Evolutionary conservation across 805 yeast genomes (phyloP).

Genomic region (Ogataea dorogensis): DNA sequence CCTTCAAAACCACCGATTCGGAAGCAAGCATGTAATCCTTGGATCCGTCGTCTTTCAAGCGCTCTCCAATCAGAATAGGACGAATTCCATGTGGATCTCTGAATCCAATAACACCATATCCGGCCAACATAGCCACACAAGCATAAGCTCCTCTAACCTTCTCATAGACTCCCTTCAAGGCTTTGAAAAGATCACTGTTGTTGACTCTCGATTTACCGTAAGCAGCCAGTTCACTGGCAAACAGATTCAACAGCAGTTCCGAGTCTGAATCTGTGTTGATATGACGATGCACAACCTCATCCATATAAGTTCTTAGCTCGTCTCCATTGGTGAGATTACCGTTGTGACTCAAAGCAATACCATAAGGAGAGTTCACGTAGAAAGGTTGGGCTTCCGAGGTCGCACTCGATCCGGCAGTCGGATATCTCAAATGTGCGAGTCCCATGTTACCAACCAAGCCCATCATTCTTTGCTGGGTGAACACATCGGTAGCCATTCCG

Average conservation of each 20-base stretch:
- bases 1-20: constrained; percentile 91
- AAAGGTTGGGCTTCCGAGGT: constrained; percentile 98
- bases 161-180: constrained; percentile 77
- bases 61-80: constrained; percentile 84
- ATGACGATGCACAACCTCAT: constrained; percentile 93
- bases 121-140: constrained; percentile 91
- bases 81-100: constrained; percentile 97
- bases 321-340: constrained; percentile 91
- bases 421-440: constrained; percentile 90
- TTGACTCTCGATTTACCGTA: constrained; percentile 92
- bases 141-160: constrained; percentile 96
- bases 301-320: constrained; percentile 74
- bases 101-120: constrained; percentile 92
- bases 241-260: constrained; percentile 82
- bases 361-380: constrained; percentile 96
- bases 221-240: constrained; percentile 88
- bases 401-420: constrained; percentile 95
- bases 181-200: constrained; percentile 83
- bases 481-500: constrained; percentile 98
- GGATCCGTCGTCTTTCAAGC: constrained; percentile 64
- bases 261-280: constrained; percentile 97
- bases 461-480: constrained; percentile 75
- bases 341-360: constrained; percentile 85
- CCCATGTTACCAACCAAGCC: constrained; percentile 94
- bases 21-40: constrained; percentile 92